A percentile compares a stretch with the other conserved stretches of the same genome.
phyloP scores from a whole-genome alignment of 1,139 yeast species.

The Geotrichum citri-aurantii region DNA sequence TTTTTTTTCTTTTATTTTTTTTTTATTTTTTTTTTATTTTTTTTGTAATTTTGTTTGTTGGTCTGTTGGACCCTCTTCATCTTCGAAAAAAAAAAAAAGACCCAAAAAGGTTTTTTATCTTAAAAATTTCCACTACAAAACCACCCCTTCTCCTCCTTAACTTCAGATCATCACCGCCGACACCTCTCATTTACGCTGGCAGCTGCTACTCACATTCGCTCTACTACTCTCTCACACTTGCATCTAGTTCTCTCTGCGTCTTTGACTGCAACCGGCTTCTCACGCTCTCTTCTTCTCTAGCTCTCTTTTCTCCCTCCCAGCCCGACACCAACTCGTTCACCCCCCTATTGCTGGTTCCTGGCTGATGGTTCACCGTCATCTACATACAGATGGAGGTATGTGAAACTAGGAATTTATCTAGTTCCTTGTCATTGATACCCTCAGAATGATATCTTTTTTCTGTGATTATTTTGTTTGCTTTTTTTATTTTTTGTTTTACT shows the following conservation, averaged over 20 bases:
- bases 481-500: background rate
- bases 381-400: background rate
- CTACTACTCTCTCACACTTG: background rate
- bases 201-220: background rate
- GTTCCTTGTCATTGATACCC: no score
- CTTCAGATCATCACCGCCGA: background rate
- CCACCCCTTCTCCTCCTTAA: background rate
- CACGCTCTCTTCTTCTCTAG: background rate
- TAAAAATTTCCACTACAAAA: background rate
- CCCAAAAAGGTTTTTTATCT: background rate
- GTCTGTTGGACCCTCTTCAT: background rate
- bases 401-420: background rate
- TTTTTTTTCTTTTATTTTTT: no score
- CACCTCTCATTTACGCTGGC: background rate
- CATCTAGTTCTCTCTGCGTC: background rate
- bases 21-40: background rate
- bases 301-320: background rate
- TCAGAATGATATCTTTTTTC: no score
- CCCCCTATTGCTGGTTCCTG: background rate
- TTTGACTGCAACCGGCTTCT: background rate
- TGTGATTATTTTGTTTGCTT: background rate
- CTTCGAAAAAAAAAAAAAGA: background rate
- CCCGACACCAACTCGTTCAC: background rate
- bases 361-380: background rate
- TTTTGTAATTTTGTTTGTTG: background rate